phyloP scores from a whole-genome alignment of 2,329 filamentous ascomycete genomes.

The Didymella pomorum region DNA sequence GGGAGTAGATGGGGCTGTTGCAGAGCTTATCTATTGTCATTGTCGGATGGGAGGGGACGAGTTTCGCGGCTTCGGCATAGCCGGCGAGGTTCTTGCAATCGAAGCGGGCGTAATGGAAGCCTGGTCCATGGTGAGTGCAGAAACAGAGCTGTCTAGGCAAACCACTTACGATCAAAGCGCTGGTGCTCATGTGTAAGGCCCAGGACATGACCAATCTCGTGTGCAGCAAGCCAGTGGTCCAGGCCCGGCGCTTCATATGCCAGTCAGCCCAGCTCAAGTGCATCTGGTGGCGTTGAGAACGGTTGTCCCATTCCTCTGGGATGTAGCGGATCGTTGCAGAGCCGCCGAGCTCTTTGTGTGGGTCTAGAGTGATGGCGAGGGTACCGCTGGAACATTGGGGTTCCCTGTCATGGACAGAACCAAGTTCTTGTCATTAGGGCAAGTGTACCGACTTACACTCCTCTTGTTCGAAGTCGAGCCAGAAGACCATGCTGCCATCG shows the following conservation, averaged over 20 bases:
- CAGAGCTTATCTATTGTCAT: slow-evolving; percentile 1
- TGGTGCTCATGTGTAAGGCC: slow-evolving; percentile 17
- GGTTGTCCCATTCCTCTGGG: not conserved
- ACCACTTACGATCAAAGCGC: slow-evolving; percentile 9
- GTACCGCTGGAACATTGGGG: too few species aligned
- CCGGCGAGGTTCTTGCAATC: slow-evolving; percentile 7
- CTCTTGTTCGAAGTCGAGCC: too few species aligned
- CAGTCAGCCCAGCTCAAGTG: not conserved
- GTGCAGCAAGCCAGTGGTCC: slow-evolving; percentile 3
- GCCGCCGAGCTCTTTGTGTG: too few species aligned
- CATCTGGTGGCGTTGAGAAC: not conserved
- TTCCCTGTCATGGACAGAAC: too few species aligned
- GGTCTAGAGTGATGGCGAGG: too few species aligned
- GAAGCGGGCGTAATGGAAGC: slow-evolving; percentile 5
- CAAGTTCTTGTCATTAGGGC: too few species aligned
- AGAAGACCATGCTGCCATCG: too few species aligned
- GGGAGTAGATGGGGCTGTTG: not conserved
- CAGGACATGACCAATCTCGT: slow-evolving; percentile 20
- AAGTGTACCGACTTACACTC: too few species aligned
- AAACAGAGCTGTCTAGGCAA: too few species aligned
- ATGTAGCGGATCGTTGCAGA: not conserved
- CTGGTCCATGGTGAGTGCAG: not conserved
- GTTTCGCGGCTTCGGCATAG: not conserved
- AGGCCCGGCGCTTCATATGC: not conserved
- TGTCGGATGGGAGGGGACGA: not conserved